Evolutionary conservation across 2,329 filamentous ascomycete genomes (phyloP), one percentile per base, ranked within the genome.

Genomic region (Amphichorda felina): DNA sequence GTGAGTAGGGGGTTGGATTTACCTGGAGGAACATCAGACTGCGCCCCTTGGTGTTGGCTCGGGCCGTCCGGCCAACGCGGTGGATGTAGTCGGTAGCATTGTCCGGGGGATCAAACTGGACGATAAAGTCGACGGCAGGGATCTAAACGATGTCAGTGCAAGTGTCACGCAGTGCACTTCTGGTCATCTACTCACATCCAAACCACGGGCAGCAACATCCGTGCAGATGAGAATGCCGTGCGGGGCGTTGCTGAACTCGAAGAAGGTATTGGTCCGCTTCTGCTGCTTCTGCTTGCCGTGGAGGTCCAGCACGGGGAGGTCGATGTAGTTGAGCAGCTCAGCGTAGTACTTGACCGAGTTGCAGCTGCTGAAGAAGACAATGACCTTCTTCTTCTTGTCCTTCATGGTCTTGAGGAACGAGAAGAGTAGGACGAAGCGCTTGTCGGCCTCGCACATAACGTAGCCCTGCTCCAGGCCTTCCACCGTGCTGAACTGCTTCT

Each of bases 251-350:
- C 66, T 70, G 56, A 98, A 98, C 56, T 96, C 89, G 58, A 96
- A 98, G 58, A 98, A 98, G 1, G 87, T 94, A 54, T 93, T 94
- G 17, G 91, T 98, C n/a, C 91, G 83, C 60, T 94, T 94, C 61
- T 95, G 87, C 61, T 98, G 91, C 63, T 98, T 98, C 62, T 94
- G 86, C 63, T 98, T 95, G 46, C 87, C 91, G 57, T 93, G 85
- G 7, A 94, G 68, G 47, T 85, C 82, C 30, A 94, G 70, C 3
- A 93, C 84, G 5, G 83, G 87, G 28, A 95, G 72, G 57, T 96
- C 91, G 50, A 96, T 95, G 63, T 94, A 96, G 65, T 96, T 96
- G 46, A 98, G 76, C 19, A 98, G 75, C 57, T 96, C 88, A 18
- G 84, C 78, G 60, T 94, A 87, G 62, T 96, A 98, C 57, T 94